Base-by-base conservation (phyloP, 1,139 yeast species). In the Yamadazyma triangularis region DNA sequence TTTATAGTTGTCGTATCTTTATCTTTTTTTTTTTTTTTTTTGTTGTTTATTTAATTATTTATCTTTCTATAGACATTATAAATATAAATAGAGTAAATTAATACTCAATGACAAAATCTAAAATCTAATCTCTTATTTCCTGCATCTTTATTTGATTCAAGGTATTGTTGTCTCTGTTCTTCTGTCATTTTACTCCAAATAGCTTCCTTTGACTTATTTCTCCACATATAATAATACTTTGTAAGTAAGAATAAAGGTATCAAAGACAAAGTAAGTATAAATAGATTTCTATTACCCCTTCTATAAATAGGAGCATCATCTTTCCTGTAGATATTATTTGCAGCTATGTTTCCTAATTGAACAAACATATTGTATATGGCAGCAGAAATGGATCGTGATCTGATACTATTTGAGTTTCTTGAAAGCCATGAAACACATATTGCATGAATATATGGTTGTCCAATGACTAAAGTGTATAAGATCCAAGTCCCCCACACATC, bases 301-400 rank as follows among this genome's bases (percentile, higher is more conserved):
- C 61, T 63, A 48, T 79, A 81, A 16, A 58, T 45, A 1, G 88
- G 88, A 18, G 64, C 65, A 47, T 81, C 88, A 29, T 66, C 69
- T 1, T 53, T 49, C 33, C 78, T 61, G 50, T 79, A 81, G 15
- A 79, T 64, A 42, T 77, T 73, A n/a, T 73, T 58, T 2, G 71
- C 58, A 8, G 70, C 58, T 32, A 79, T 71, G 26, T 59, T 52
- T 2, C 79, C 79, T 1, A 72, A 51, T 50, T 80, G 87, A 1
- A 73, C 77, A 41, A 64, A 64, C 60, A 79, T 77, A 46, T 79
- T 81, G 50, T 77, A 77, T 23, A 79, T 37, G 0, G 88, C 79
- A 3, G 82, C 70, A 15, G 78, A 64, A 8, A 79, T 70, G 0
- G 86, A 71, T 43, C 88, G 60, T 5, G 74, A 61, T 27, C 77